Conservation (phyloP, 2,329 filamentous ascomycete species). For the Knoxdaviesia capensis region DNA sequence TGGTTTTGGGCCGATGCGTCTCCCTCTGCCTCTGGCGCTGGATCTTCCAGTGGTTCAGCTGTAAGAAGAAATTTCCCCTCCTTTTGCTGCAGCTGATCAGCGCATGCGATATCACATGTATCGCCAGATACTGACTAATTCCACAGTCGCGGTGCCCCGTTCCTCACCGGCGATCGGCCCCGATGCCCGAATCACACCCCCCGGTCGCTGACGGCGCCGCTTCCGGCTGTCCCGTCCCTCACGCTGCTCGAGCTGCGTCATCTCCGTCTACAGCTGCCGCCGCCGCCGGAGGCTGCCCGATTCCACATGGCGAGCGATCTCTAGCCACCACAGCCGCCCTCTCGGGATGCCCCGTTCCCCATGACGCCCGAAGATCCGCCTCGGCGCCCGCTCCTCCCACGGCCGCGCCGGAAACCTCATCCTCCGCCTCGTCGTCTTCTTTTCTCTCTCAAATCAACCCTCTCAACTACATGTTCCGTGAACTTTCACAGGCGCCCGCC, state of each 20-base stretch:
- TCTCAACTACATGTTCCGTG: conserved; percentile 89
- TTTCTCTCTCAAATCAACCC: conserved; percentile 38
- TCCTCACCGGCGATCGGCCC: conserved; percentile 1
- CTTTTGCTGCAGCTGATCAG: too few species aligned
- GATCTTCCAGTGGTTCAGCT: too few species aligned
- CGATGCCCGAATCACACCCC: conserved; percentile 1
- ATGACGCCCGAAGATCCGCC: conserved; percentile 6
- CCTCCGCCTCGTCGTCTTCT: conserved; percentile 10
- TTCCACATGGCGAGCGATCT: too few species aligned
- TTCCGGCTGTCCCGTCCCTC: conserved; percentile 1
- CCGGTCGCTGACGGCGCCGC: neutral
- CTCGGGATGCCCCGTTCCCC: neutral
- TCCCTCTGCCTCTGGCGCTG: conserved; percentile 10
- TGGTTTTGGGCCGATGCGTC: conserved; percentile 41
- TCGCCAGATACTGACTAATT: too few species aligned
- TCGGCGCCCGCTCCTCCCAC: conserved; percentile 27
- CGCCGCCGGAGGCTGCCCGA: too few species aligned
- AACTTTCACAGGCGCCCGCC: conserved; percentile 62
- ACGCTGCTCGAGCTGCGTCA: neutral
- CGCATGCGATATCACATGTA: too few species aligned
- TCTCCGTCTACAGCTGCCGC: too few species aligned
- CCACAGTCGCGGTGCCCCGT: too few species aligned
- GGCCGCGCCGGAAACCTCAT: conserved; percentile 8
- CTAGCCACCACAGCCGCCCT: neutral
- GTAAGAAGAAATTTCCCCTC: too few species aligned